These are phyloP conservation scores for Elongisporangium senticosum DNA, from an alignment of 352 stramenopile species.

Conservation along the genomic window DNA sequence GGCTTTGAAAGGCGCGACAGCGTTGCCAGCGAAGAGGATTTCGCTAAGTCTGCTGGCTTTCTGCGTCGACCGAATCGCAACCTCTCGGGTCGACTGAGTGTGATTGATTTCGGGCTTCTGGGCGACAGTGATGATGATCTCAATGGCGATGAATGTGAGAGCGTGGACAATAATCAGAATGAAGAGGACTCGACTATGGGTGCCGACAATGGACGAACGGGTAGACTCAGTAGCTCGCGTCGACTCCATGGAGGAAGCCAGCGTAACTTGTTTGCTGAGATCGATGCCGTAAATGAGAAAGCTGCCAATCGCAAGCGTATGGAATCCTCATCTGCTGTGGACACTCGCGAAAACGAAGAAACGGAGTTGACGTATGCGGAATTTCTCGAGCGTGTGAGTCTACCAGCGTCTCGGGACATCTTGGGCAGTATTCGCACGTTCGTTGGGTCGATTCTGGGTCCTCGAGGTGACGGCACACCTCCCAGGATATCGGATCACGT, in stretches of 20 bases:
- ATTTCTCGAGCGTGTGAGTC: slow-evolving; percentile 70
- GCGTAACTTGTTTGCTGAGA: slow-evolving; percentile 52
- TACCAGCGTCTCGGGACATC: slow-evolving; percentile 67
- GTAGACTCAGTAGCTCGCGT: not conserved
- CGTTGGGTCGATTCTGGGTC: slow-evolving; percentile 68
- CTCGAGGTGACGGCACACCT: slow-evolving; percentile 63
- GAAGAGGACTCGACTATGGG: not conserved
- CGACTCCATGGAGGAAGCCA: slow-evolving; percentile 20
- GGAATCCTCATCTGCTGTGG: slow-evolving; percentile 1
- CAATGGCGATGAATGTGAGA: not conserved
- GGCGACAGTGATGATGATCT: slow-evolving; percentile 25
- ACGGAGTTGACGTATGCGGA: slow-evolving; percentile 67
- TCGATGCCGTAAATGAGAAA: slow-evolving; percentile 37
- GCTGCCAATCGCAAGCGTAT: slow-evolving; percentile 8
- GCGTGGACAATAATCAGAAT: not conserved
- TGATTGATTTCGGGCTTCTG: slow-evolving; percentile 74
- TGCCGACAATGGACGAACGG: not conserved
- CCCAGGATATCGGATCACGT: slow-evolving; percentile 64
- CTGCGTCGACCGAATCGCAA: slow-evolving; percentile 52
- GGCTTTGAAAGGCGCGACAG: slow-evolving; percentile 47
- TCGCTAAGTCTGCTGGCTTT: slow-evolving; percentile 62
- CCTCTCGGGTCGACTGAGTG: slow-evolving; percentile 53
- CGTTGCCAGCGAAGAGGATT: slow-evolving; percentile 51
- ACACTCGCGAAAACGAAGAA: slow-evolving; percentile 14
- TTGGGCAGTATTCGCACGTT: slow-evolving; percentile 72